phyloP scores from a whole-genome alignment of 202 grass and related monocot species.

The Panicum hallii region DNA sequence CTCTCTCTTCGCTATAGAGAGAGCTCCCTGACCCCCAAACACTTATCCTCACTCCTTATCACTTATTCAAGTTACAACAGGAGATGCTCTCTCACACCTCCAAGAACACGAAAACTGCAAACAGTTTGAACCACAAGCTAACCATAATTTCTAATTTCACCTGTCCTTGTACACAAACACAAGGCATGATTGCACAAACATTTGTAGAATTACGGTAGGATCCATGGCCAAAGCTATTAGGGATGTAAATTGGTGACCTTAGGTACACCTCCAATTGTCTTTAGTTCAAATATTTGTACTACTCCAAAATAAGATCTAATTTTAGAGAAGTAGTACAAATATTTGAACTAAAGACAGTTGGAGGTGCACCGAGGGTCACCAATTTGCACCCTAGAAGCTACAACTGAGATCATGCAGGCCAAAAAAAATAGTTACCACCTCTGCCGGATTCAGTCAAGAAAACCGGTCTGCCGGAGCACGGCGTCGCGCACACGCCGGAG shows the following conservation, averaged over 20 bases:
- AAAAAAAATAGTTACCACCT: conserved; percentile 26
- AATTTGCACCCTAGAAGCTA: not conserved
- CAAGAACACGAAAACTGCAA: conserved; percentile 21
- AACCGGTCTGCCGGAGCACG: conserved; percentile 52
- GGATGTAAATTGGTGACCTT: too few species aligned
- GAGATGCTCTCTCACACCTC: not conserved
- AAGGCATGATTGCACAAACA: not conserved
- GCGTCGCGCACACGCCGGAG: conserved; percentile 52
- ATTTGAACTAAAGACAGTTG: too few species aligned
- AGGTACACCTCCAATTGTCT: too few species aligned
- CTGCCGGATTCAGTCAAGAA: conserved; percentile 45
- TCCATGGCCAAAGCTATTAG: conserved; percentile 5
- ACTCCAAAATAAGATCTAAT: too few species aligned
- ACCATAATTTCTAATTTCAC: conserved; percentile 1
- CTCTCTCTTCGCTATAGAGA: not conserved
- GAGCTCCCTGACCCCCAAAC: not conserved
- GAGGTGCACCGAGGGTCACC: too few species aligned
- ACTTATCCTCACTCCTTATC: not conserved
- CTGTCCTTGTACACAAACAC: conserved; percentile 5
- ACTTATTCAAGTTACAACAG: conserved; percentile 27
- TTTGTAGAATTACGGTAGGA: conserved; percentile 16
- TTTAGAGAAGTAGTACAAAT: too few species aligned
- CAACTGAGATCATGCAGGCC: not conserved
- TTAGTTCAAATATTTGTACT: too few species aligned
- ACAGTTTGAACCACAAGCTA: not conserved